Evolutionary conservation across 2,329 filamentous ascomycete genomes (phyloP).

Genomic region (Sporothrix globosa): DNA sequence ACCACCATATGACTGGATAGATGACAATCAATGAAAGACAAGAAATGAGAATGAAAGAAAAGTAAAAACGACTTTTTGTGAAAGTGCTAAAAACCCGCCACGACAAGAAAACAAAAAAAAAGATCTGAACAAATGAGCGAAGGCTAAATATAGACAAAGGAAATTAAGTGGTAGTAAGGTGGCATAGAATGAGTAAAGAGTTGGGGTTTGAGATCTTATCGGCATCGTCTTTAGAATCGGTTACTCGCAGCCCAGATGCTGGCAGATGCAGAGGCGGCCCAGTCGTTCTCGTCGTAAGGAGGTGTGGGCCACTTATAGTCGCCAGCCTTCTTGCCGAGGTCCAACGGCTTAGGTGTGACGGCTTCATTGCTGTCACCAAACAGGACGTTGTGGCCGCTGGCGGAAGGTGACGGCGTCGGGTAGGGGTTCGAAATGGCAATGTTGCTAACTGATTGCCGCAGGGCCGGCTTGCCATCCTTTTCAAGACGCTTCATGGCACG

Average conservation of each 20-base stretch:
- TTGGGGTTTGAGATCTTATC: neutral
- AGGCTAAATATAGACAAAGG: constrained; percentile 23
- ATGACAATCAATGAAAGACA: constrained; percentile 27
- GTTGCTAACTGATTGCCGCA: constrained; percentile 68
- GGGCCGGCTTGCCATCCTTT: constrained; percentile 53
- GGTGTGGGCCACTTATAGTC: constrained; percentile 88
- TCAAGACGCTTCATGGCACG: constrained; percentile 73
- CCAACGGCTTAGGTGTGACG: constrained; percentile 69
- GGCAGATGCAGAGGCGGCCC: constrained; percentile 80
- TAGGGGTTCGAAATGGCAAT: constrained; percentile 64
- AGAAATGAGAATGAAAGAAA: neutral
- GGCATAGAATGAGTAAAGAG: constrained; percentile 3
- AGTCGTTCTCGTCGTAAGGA: constrained; percentile 91
- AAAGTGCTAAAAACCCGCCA: constrained; percentile 26
- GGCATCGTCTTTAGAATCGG: constrained; percentile 52
- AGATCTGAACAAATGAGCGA: constrained; percentile 1
- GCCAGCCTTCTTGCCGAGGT: constrained; percentile 62
- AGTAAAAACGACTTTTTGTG: constrained; percentile 29
- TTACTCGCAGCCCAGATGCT: constrained; percentile 77
- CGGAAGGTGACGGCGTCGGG: constrained; percentile 73
- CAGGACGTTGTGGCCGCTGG: constrained; percentile 75
- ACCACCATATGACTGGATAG: constrained; percentile 31
- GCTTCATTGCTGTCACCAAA: constrained; percentile 69
- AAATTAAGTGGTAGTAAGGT: constrained; percentile 10
- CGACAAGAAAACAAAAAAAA: neutral